Conservation (phyloP, 768 basidiomycete species). For the Collybiopsis luxurians region DNA sequence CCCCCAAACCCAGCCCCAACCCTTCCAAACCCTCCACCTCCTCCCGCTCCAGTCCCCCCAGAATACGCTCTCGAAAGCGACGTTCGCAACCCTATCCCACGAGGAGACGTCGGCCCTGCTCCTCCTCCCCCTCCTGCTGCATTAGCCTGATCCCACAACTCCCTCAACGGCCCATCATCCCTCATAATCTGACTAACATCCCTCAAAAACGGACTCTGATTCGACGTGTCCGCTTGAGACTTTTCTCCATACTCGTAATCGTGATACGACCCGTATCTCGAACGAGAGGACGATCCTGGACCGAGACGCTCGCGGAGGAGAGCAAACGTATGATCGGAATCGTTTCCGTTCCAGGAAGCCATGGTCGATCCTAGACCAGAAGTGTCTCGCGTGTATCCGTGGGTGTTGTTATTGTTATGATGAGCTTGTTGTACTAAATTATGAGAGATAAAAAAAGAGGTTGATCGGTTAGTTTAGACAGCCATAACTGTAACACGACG, state of each 20-base stretch:
- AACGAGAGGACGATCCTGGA: slow-evolving; percentile 33
- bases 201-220: slow-evolving; percentile 83
- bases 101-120: not conserved
- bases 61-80: slow-evolving; percentile 1
- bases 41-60: not conserved
- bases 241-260: slow-evolving; percentile 5
- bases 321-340: slow-evolving; percentile 17
- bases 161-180: slow-evolving; percentile 71
- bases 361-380: slow-evolving; percentile 31
- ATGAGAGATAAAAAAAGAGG: not conserved
- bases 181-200: slow-evolving; percentile 77
- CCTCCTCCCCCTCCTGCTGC: slow-evolving; percentile 17
- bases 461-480: no score
- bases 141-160: slow-evolving; percentile 58
- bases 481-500: no score
- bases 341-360: slow-evolving; percentile 56
- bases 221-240: slow-evolving; percentile 51
- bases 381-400: slow-evolving; percentile 8
- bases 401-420: not conserved
- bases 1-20: slow-evolving; percentile 1
- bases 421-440: no score
- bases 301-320: slow-evolving; percentile 55
- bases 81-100: not conserved
- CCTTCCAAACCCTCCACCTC: not conserved
- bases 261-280: not conserved